Evolutionary conservation across 176 grass and related monocot genomes (phyloP).

Genomic region (Secale cereale): DNA sequence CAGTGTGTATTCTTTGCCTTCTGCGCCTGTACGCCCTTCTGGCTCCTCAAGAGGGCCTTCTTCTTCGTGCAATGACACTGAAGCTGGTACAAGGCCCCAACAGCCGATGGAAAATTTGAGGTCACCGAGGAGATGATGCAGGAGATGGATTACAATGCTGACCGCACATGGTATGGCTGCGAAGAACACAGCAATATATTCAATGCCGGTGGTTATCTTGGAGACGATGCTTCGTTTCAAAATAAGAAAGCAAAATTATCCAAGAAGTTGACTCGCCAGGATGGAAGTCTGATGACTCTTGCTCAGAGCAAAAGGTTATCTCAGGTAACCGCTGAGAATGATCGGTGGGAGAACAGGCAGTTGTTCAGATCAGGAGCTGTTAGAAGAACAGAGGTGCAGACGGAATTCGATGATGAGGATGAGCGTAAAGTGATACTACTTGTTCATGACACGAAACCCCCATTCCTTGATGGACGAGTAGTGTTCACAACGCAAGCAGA

Average conservation of each 20-base stretch:
- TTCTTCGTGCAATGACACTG: conserved; percentile 41
- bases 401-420: conserved; percentile 90
- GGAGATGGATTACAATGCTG: conserved; percentile 86
- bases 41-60: conserved; percentile 68
- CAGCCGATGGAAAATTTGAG: conserved; percentile 48
- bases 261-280: conserved; percentile 40
- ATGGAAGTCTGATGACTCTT: conserved; percentile 46
- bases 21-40: conserved; percentile 58
- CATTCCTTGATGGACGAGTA: conserved; percentile 82
- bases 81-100: conserved; percentile 51
- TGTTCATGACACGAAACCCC: conserved; percentile 93
- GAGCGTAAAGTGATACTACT: conserved; percentile 92
- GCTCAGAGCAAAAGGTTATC: conserved; percentile 87
- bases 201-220: not conserved
- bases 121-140: conserved; percentile 86
- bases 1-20: conserved; percentile 64
- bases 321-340: conserved; percentile 77
- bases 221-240: not conserved
- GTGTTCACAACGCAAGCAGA: conserved; percentile 92
- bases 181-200: not conserved
- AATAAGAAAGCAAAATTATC: not conserved
- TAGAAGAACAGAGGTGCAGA: conserved; percentile 84
- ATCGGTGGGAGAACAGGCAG: not conserved
- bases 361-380: conserved; percentile 87
- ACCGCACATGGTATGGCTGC: conserved; percentile 18